These are phyloP conservation scores for Dioscorea zingiberensis DNA, from an alignment of 106 monocot species.

Conservation along the genomic window DNA sequence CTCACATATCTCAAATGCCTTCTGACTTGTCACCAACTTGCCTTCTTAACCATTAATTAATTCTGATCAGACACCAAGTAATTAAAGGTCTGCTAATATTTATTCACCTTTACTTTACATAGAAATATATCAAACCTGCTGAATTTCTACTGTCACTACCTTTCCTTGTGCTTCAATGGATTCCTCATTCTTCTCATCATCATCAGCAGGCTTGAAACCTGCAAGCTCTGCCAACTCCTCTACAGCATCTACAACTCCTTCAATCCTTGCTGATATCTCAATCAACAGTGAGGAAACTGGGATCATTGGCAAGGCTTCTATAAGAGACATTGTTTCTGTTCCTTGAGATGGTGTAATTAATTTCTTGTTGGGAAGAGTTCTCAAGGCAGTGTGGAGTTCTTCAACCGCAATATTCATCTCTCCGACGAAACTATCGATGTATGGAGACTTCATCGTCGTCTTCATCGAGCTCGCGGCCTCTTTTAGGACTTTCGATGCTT, in stretches of 20 bases:
- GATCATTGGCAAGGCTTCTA: slow-evolving; percentile 15
- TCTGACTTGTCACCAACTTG: too few species aligned
- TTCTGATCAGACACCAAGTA: too few species aligned
- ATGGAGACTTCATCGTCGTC: slow-evolving; percentile 28
- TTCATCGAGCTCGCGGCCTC: slow-evolving; percentile 35
- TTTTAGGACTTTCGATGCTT: slow-evolving; percentile 31
- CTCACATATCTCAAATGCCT: too few species aligned
- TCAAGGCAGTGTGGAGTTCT: slow-evolving; percentile 28
- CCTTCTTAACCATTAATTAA: too few species aligned
- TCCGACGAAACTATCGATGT: slow-evolving; percentile 18
- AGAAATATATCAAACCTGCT: neutral
- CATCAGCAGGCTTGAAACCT: slow-evolving; percentile 2
- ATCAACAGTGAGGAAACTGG: slow-evolving; percentile 13
- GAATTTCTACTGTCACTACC: neutral
- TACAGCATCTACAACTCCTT: slow-evolving; percentile 16
- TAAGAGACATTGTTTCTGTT: neutral
- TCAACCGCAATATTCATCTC: slow-evolving; percentile 40
- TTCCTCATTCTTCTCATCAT: neutral
- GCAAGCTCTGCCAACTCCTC: slow-evolving; percentile 25
- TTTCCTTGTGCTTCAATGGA: neutral
- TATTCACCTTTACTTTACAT: neutral
- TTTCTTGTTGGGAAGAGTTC: slow-evolving; percentile 9
- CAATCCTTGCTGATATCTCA: slow-evolving; percentile 25
- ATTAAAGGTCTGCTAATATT: too few species aligned
- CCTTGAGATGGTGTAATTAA: neutral